Conservation (phyloP, 1,284 basidiomycete species). For the Pascua guehoae region DNA sequence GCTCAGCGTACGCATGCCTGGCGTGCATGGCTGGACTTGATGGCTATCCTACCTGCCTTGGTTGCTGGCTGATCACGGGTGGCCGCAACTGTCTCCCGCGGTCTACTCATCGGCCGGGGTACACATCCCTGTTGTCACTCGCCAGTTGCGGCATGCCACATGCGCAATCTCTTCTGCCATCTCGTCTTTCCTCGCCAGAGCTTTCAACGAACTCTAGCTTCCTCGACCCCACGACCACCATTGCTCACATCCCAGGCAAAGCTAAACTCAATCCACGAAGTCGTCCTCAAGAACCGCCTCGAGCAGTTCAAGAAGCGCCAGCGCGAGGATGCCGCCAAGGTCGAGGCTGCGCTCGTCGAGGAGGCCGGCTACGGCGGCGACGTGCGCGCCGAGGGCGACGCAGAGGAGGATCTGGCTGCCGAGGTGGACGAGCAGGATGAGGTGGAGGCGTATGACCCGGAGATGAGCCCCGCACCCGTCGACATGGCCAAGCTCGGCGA, state of each 20-base stretch:
- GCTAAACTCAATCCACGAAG: constrained; percentile 86
- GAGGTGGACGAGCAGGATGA: constrained; percentile 44
- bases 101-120: no score
- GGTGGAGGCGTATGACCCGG: constrained; percentile 69
- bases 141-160: no score
- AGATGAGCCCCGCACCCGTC: constrained; percentile 73
- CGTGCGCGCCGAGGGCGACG: constrained; percentile 50
- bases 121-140: no score
- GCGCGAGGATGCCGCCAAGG: constrained; percentile 86
- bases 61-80: no score
- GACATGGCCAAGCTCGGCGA: constrained; percentile 65
- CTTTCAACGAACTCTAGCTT: no score
- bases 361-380: constrained; percentile 51
- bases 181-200: no score
- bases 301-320: constrained; percentile 94
- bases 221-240: not conserved
- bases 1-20: no score
- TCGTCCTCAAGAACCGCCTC: constrained; percentile 89
- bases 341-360: constrained; percentile 78
- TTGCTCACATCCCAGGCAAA: constrained; percentile 63
- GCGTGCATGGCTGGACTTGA: no score
- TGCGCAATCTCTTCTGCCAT: no score
- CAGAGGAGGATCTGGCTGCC: constrained; percentile 54
- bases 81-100: no score
- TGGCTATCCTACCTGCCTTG: no score